Conservation (phyloP, 176 grass and related monocot species). For the Typha latifolia region DNA sequence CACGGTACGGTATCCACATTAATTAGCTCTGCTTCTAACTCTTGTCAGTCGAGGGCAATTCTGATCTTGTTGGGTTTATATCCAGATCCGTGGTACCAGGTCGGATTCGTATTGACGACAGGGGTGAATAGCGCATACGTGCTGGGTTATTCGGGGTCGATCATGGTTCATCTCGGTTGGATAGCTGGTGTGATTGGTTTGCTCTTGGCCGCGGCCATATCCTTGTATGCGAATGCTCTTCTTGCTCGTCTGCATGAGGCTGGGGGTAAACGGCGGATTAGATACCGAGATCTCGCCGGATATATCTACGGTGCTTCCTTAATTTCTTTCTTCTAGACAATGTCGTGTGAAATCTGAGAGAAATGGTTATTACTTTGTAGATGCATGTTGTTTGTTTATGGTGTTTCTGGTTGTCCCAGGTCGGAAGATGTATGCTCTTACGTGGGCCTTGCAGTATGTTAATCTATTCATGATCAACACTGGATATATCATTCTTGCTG, state of each 20-base stretch:
- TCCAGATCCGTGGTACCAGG: conserved; percentile 99
- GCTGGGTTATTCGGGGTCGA: conserved; percentile 76
- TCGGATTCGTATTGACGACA: conserved; percentile 79
- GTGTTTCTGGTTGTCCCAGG: conserved; percentile 19
- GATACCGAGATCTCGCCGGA: conserved; percentile 96
- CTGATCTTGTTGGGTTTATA: neutral
- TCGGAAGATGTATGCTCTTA: conserved; percentile 71
- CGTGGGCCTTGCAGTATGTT: conserved; percentile 88
- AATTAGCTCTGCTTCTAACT: neutral
- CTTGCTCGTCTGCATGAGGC: conserved; percentile 74
- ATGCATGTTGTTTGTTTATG: no score
- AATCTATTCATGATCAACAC: conserved; percentile 99
- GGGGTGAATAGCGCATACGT: conserved; percentile 94
- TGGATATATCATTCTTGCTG: conserved; percentile 89
- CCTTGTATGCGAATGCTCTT: conserved; percentile 78
- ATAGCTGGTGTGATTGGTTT: conserved; percentile 51
- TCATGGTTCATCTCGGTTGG: conserved; percentile 88
- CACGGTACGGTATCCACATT: neutral
- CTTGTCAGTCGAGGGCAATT: neutral
- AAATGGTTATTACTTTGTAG: no score
- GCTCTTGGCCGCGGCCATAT: conserved; percentile 69
- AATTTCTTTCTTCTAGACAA: neutral
- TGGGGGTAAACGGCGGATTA: conserved; percentile 75
- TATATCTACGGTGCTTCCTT: conserved; percentile 66
- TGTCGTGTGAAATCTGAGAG: no score